Conservation (phyloP, 495 filamentous ascomycete genomes). For the Penicillium egyptiacum region DNA sequence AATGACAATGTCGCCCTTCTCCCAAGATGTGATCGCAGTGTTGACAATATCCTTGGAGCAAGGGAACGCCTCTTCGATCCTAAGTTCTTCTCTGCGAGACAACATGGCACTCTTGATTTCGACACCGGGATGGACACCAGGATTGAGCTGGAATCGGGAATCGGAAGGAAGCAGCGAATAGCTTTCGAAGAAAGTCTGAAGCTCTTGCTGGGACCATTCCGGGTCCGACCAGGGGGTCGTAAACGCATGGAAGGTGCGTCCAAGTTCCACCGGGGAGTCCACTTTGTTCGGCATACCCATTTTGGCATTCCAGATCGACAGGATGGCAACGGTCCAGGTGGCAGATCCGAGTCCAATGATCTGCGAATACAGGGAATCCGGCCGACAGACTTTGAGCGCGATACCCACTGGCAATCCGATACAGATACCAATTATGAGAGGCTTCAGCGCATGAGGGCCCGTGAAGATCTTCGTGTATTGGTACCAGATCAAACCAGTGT, state of each 20-base stretch:
- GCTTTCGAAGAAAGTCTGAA: slow-evolving; percentile 48
- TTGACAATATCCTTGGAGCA: slow-evolving; percentile 41
- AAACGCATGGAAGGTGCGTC: slow-evolving; percentile 44
- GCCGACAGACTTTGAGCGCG: slow-evolving; percentile 36
- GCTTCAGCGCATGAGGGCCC: slow-evolving; percentile 53
- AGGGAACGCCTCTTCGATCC: slow-evolving; percentile 49
- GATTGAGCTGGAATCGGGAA: slow-evolving; percentile 37
- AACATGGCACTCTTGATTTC: slow-evolving; percentile 48
- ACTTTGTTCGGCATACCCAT: slow-evolving; percentile 47
- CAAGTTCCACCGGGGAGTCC: slow-evolving; percentile 40
- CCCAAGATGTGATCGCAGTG: slow-evolving; percentile 41
- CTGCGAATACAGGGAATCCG: slow-evolving; percentile 46
- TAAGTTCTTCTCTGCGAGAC: slow-evolving; percentile 33
- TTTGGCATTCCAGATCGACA: slow-evolving; percentile 46
- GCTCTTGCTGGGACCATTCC: slow-evolving; percentile 52
- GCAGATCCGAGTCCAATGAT: slow-evolving; percentile 52
- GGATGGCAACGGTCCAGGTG: slow-evolving; percentile 55
- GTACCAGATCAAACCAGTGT: slow-evolving; percentile 59
- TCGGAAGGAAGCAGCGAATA: slow-evolving; percentile 31
- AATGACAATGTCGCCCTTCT: slow-evolving; percentile 42
- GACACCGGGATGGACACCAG: slow-evolving; percentile 46
- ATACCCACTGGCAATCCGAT: slow-evolving; percentile 53
- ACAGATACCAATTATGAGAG: slow-evolving; percentile 45
- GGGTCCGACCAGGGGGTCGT: slow-evolving; percentile 47
- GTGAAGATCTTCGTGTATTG: slow-evolving; percentile 63